Percentiles rank a stretch among this genome's conserved stretches.
Evolutionary conservation across 2,329 filamentous ascomycete species (phyloP).

Genomic region (Scedosporium apiospermum): DNA sequence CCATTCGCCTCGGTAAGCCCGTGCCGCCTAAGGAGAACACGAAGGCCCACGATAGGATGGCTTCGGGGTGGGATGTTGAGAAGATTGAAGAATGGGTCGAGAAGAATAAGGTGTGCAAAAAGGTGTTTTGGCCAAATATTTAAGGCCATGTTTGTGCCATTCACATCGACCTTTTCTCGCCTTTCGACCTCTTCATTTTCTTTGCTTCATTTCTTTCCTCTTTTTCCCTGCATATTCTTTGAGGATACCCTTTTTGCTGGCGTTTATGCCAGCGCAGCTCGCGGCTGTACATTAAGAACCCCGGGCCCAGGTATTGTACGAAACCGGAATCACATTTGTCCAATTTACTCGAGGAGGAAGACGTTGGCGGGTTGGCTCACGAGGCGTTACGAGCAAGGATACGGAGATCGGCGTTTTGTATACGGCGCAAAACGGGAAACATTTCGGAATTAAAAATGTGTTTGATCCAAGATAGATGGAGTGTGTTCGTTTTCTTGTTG

Average conservation of each 20-base stretch:
- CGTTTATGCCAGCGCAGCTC: background rate
- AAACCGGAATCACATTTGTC: too few species aligned
- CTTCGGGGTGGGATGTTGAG: slow-evolving; percentile 31
- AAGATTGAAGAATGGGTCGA: slow-evolving; percentile 31
- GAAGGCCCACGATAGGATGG: slow-evolving; percentile 19
- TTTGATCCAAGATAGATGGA: background rate
- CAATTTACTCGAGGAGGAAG: too few species aligned
- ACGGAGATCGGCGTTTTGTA: background rate
- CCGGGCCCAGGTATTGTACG: too few species aligned
- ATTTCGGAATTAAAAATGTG: background rate
- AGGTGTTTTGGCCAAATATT: slow-evolving; percentile 21
- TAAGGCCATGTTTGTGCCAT: background rate
- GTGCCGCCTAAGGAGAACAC: slow-evolving; percentile 14
- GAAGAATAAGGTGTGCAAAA: slow-evolving; percentile 23
- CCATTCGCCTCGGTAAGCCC: slow-evolving; percentile 30
- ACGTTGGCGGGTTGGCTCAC: too few species aligned
- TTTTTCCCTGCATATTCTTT: background rate
- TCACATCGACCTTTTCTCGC: background rate
- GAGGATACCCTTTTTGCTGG: background rate
- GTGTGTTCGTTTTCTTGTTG: background rate
- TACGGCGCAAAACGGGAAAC: background rate
- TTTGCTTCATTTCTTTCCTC: background rate
- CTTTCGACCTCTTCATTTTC: background rate
- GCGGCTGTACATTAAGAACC: background rate
- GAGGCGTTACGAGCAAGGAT: background rate